Base-by-base conservation (phyloP, 192 early-diverging fungal genomes). In the Thamnidium elegans region DNA sequence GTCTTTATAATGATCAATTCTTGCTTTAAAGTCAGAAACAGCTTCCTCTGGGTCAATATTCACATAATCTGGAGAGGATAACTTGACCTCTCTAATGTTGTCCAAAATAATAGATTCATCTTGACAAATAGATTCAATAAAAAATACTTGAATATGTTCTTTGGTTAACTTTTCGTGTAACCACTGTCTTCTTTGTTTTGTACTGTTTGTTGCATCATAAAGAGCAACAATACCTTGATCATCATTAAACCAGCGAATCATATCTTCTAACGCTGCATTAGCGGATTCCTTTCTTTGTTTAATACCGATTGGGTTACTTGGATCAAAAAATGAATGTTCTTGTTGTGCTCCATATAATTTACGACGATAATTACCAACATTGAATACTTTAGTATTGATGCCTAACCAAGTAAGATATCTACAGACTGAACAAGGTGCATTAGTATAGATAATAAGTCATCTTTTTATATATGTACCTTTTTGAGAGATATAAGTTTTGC, bases 131-230 rank as follows among this genome's bases (percentile, higher is more conserved):
- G 87, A 91, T 74, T 99, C 98, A 64, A 98, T 90, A 71, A 99
- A 99, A 81, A 99, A 89, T 13, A 96, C 91, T 56, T 98, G 88
- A 63, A 98, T 85, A 55, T 88, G 83, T 43, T 89, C 75, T 58
- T 82, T 82, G 10, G 81, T 77, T 65, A 90, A 92, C 34, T 78
- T 71, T n/a, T 91, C 83, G 34, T 87, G 67, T 15, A 98, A 81
- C 73, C 86, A 81, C 59, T 81, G 70, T 58, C 98, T 76, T 60
- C 98, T 81, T 26, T 89, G 84, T 9, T 72, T 79, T 3, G 98
- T 99, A 34, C 94, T 92, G 73, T 99, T 99, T 11, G 98, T 99
- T 31, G 96, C 98, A 73, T 99, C 98, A 68, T 98, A 98, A n/a
- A 98, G 79, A 0, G 93, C 96, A 23, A 98, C 92, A 20, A 89